Percentiles rank a stretch among this genome's conserved stretches.
phyloP scores from a whole-genome alignment of 2,329 filamentous ascomycete genomes.

The Colletotrichum sp. region DNA sequence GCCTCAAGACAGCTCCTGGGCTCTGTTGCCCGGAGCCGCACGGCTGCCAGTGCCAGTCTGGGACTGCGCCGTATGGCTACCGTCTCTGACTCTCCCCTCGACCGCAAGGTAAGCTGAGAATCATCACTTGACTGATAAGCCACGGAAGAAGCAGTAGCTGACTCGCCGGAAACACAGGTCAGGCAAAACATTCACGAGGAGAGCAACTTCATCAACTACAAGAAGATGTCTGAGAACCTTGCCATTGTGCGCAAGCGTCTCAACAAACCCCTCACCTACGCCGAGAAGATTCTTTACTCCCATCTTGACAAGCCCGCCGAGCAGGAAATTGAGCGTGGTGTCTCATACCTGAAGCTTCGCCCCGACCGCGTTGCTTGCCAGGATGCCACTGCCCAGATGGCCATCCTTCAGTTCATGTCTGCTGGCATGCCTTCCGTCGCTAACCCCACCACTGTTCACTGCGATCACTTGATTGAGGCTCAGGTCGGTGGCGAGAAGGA shows the following conservation, averaged over 20 bases:
- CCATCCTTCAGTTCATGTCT: conserved; percentile 99
- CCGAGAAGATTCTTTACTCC: conserved; percentile 99
- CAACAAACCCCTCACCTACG: conserved; percentile 91
- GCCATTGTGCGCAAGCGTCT: conserved; percentile 86
- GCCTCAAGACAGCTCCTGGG: conserved; percentile 74
- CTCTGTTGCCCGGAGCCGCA: conserved; percentile 65
- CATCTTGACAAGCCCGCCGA: conserved; percentile 96
- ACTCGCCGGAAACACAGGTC: conserved; percentile 52
- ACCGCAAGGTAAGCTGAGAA: conserved; percentile 75
- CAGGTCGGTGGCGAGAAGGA: conserved; percentile 94
- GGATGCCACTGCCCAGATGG: conserved; percentile 99
- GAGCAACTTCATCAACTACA: conserved; percentile 98
- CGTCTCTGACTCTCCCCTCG: conserved; percentile 82
- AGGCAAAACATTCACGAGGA: conserved; percentile 97
- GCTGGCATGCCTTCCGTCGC: conserved; percentile 95
- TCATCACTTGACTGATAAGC: neutral
- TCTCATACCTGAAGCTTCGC: conserved; percentile 94
- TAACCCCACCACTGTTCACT: conserved; percentile 95
- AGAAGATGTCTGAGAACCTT: conserved; percentile 99
- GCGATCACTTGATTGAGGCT: conserved; percentile 98
- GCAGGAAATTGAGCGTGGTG: conserved; percentile 95
- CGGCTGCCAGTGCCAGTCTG: conserved; percentile 59
- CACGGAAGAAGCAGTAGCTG: neutral
- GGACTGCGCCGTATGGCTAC: conserved; percentile 80
- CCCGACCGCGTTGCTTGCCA: conserved; percentile 98